phyloP scores from a whole-genome alignment of 163 green algal genomes.

The Botryococcus braunii region DNA sequence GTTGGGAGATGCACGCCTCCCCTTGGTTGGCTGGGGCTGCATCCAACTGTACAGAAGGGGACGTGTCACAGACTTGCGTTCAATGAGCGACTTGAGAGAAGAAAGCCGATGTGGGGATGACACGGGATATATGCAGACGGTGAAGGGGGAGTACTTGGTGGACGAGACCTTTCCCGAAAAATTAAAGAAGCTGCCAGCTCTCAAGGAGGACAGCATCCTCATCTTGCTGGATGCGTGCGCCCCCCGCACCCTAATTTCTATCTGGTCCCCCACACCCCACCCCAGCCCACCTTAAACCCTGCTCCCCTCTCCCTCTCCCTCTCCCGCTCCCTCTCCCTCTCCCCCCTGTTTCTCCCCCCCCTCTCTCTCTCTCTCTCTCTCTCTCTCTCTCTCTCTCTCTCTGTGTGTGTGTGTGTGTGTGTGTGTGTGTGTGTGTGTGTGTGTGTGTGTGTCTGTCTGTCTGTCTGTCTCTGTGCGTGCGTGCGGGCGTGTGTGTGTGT shows the following conservation, averaged over 20 bases:
- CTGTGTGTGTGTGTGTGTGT: neutral
- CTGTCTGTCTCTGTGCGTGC: too few species aligned
- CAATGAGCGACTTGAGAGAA: neutral
- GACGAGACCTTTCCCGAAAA: slow-evolving; percentile 30
- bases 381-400: too few species aligned
- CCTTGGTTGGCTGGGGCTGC: too few species aligned
- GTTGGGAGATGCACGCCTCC: too few species aligned
- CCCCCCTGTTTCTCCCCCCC: too few species aligned
- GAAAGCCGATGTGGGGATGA: neutral
- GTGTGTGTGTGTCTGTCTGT: too few species aligned
- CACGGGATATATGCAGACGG: neutral
- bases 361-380: too few species aligned
- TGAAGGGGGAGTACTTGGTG: slow-evolving; percentile 22
- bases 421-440: neutral
- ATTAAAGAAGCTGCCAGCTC: slow-evolving; percentile 18
- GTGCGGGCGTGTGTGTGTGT: too few species aligned
- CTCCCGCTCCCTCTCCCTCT: too few species aligned
- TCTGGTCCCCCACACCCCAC: neutral
- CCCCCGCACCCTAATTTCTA: neutral
- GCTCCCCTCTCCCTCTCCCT: too few species aligned
- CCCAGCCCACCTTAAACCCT: neutral
- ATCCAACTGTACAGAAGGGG: too few species aligned
- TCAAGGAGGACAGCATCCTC: slow-evolving; percentile 24
- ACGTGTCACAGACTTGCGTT: too few species aligned
- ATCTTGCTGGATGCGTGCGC: slow-evolving; percentile 35